Conservation (phyloP, 2,329 filamentous ascomycete genomes). For the Fusarium lyarnte region DNA sequence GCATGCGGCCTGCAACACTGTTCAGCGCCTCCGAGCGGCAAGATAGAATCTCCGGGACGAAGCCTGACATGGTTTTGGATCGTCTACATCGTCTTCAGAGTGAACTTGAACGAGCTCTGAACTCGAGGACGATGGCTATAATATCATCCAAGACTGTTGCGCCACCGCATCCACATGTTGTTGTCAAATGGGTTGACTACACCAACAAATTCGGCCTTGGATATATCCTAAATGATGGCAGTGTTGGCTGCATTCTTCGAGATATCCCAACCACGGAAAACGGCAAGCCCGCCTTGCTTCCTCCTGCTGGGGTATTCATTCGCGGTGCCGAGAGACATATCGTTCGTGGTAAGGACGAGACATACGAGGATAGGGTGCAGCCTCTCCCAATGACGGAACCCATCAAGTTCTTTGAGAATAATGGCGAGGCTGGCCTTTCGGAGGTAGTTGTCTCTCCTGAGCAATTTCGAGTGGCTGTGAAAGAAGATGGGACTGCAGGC, state of each 20-base stretch:
- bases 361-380: constrained; percentile 67
- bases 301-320: constrained; percentile 77
- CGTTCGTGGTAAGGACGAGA: constrained; percentile 65
- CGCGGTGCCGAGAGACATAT: constrained; percentile 77
- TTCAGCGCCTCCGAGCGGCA: constrained; percentile 66
- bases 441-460: constrained; percentile 72
- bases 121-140: constrained; percentile 70
- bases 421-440: constrained; percentile 69
- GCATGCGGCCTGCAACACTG: constrained; percentile 57
- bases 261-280: constrained; percentile 64
- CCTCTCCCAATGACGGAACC: constrained; percentile 69
- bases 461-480: constrained; percentile 65
- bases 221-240: constrained; percentile 85
- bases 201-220: constrained; percentile 87
- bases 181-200: constrained; percentile 88
- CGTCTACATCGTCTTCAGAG: constrained; percentile 65
- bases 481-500: constrained; percentile 67
- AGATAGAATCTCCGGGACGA: constrained; percentile 60
- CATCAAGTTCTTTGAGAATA: constrained; percentile 80
- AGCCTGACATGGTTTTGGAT: constrained; percentile 66
- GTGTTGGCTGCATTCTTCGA: constrained; percentile 75
- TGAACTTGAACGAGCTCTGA: constrained; percentile 70
- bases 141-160: constrained; percentile 64
- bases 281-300: constrained; percentile 62
- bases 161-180: constrained; percentile 68